These are phyloP conservation scores for Vitis cinerea DNA, from an alignment of 164 flowering plant species.

Conservation along the genomic window DNA sequence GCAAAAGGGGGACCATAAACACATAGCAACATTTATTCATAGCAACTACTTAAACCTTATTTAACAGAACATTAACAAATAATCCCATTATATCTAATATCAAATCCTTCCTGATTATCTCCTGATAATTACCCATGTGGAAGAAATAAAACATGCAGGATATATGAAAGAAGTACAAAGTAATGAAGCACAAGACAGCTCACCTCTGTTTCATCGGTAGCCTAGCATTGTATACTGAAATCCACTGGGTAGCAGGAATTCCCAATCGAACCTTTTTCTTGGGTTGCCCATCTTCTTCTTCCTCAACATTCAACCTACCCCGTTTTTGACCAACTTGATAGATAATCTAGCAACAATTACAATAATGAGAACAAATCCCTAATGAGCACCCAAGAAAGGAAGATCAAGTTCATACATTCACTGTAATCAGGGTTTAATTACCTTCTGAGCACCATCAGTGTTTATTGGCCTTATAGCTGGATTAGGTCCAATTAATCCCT, in stretches of 20 bases:
- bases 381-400: neutral
- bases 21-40: no score
- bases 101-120: neutral
- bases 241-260: constrained; percentile 91
- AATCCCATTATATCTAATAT: no score
- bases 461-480: constrained; percentile 82
- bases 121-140: neutral
- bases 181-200: neutral
- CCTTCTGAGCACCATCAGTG: constrained; percentile 94
- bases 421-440: constrained; percentile 5
- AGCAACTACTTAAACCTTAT: no score
- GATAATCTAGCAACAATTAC: constrained; percentile 36
- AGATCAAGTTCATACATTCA: neutral
- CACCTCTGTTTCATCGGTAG: constrained; percentile 87
- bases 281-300: constrained; percentile 73
- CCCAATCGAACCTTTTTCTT: constrained; percentile 87
- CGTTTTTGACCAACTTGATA: constrained; percentile 90
- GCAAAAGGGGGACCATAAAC: no score
- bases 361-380: neutral
- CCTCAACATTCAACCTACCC: constrained; percentile 66
- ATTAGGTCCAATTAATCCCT: constrained; percentile 67
- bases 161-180: neutral
- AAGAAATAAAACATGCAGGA: neutral
- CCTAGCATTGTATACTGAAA: constrained; percentile 82
- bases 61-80: no score